phyloP scores from a whole-genome alignment of 768 basidiomycete genomes.

The Obba rivulosa region DNA sequence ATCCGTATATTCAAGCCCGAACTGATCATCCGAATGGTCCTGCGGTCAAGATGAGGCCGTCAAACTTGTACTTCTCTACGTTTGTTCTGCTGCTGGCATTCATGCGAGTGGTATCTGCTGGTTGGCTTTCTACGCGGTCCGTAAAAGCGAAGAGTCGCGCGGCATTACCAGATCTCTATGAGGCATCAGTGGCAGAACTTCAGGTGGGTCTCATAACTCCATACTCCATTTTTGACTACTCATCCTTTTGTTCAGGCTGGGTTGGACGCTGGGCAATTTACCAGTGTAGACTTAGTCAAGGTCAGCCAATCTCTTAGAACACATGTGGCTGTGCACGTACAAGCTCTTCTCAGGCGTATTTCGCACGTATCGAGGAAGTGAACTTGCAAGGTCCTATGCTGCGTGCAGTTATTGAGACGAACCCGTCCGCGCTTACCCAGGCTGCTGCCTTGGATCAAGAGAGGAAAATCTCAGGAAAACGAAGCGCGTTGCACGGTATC shows the following conservation, averaged over 20 bases:
- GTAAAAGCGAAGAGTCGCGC: no score
- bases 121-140: no score
- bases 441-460: constrained; percentile 36
- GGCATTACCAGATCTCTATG: constrained; percentile 49
- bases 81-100: no score
- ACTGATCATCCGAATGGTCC: no score
- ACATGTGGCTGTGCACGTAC: not conserved
- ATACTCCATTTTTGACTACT: not conserved
- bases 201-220: constrained; percentile 7
- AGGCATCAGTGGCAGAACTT: constrained; percentile 51
- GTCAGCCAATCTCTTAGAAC: constrained; percentile 24
- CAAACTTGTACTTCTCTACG: no score
- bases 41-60: no score
- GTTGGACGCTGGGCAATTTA: constrained; percentile 44
- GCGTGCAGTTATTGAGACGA: constrained; percentile 55
- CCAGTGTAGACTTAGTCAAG: constrained; percentile 58
- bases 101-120: no score
- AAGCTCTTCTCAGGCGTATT: constrained; percentile 44
- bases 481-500: constrained; percentile 29
- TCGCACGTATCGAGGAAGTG: constrained; percentile 62
- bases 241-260: constrained; percentile 32
- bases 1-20: no score
- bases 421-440: constrained; percentile 43
- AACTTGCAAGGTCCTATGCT: constrained; percentile 52
- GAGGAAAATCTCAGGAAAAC: constrained; percentile 15